Evolutionary conservation across 805 yeast species (phyloP).

Genomic region (Diddensiella caesifluorescens): DNA sequence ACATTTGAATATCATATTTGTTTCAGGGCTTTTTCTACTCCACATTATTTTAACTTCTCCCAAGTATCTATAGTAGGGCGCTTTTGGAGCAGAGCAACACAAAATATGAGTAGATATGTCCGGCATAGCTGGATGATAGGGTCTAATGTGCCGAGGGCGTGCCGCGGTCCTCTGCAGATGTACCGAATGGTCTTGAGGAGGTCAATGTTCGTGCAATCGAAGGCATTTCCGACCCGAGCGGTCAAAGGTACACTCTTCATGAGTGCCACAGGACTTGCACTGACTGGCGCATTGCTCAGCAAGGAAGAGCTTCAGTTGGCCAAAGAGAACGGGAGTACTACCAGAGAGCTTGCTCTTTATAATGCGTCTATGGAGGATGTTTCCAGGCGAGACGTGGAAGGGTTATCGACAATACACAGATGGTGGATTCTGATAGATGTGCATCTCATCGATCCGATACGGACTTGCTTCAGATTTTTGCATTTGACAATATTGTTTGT

Average conservation of each 20-base stretch:
- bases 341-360: slow-evolving; percentile 9
- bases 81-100: too few species aligned
- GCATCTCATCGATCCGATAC: slow-evolving; percentile 56
- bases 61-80: too few species aligned
- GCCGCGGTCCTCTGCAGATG: too few species aligned
- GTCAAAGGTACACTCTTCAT: not conserved
- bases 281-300: not conserved
- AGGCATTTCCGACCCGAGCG: too few species aligned
- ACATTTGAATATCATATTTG: too few species aligned
- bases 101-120: too few species aligned
- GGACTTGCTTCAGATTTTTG: slow-evolving; percentile 61
- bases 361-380: slow-evolving; percentile 12
- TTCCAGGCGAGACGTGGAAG: not conserved
- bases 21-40: too few species aligned
- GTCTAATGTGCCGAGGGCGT: too few species aligned
- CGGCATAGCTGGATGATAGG: too few species aligned
- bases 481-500: slow-evolving; percentile 61
- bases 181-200: too few species aligned
- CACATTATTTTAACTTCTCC: too few species aligned
- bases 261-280: not conserved
- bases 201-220: too few species aligned
- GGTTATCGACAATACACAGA: not conserved
- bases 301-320: not conserved
- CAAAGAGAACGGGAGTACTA: slow-evolving; percentile 1
- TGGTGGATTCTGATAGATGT: not conserved